Evolutionary conservation across 176 grass and related monocot genomes (phyloP), one percentile per base, ranked within the genome.

Genomic region (Musa troglodytarum): DNA sequence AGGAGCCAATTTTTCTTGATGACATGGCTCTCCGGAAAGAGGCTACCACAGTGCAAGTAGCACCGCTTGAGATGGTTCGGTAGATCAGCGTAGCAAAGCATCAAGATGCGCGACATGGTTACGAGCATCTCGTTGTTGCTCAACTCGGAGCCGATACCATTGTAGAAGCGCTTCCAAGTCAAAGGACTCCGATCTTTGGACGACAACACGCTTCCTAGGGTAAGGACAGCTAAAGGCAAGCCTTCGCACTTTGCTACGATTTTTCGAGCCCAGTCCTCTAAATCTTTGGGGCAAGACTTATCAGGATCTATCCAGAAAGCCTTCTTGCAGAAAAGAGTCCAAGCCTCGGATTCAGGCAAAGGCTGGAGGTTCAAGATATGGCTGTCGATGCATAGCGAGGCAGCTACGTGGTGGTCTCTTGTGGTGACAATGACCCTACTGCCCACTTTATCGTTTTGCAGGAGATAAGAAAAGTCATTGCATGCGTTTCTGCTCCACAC

Each of bases 401-500:
- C 14, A n/a, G 50, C 71, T 23, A 73, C 10, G 4, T 9, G 50
- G 12, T 26, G 71, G 13, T 53, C 52, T 54, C 71, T 73, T 0
- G 71, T 73, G 8, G 71, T 73, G n/a, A 73, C 51, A 11, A 73
- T 22, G 13, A 73, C 0, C 71, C 71, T 73, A 11, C 71, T 54
- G 11, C 51, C 71, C 1, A 20, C 11, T 1, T 24, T 14, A 9
- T 1, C 52, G 13, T 21, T 53, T 7, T 24, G 51, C 2, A 73
- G 49, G 19, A 52, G 13, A 9, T 26, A 7, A 23, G 52, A 53
- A 12, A 73, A 54, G 0, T 53, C 71, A 23, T 54, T 24, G 76
- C 20, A 81, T 50, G 51, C 79, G 66, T 84, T 70, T 63, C 2
- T 82, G 11, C 77, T 77, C 80, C 86, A 85, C 19, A 85, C 64